These are phyloP conservation scores for Hypoxylon sp. DNA, from an alignment of 2,329 filamentous ascomycete species.

Conservation along the genomic window DNA sequence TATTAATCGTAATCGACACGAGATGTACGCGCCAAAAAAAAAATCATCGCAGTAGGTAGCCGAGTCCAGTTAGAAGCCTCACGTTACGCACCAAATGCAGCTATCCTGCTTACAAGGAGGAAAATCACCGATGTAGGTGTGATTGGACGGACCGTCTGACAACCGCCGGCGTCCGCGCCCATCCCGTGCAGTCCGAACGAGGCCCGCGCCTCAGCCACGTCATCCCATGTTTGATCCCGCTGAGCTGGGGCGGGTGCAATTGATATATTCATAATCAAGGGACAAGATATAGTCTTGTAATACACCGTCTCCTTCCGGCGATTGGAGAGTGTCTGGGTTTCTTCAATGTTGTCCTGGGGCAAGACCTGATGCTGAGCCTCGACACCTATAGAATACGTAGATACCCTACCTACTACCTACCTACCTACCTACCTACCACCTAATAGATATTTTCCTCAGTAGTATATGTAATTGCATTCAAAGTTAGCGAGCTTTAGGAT, in stretches of 20 bases:
- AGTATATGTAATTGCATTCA: no score
- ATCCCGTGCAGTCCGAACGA: constrained; percentile 26
- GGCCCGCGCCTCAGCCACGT: constrained; percentile 44
- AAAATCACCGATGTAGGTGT: constrained; percentile 38
- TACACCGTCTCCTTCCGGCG: constrained; percentile 1
- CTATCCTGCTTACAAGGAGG: constrained; percentile 24
- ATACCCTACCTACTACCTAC: background rate
- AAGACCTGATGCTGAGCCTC: background rate
- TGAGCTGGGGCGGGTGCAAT: constrained; percentile 10
- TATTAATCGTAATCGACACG: background rate
- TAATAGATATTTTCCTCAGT: no score
- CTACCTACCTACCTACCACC: no score
- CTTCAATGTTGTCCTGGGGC: no score
- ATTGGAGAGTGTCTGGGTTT: background rate
- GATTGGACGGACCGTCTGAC: constrained; percentile 41
- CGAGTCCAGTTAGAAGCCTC: constrained; percentile 6
- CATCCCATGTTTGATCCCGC: constrained; percentile 47
- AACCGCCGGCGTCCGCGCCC: constrained; percentile 17
- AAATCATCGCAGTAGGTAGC: constrained; percentile 1
- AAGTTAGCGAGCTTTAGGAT: no score
- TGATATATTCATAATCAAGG: constrained; percentile 11
- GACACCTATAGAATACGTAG: background rate
- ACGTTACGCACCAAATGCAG: constrained; percentile 25
- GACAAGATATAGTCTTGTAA: constrained; percentile 1
- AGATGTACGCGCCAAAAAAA: constrained; percentile 5